Base-by-base conservation (phyloP, 805 yeast species). In the Lipomyces chichibuensis region DNA sequence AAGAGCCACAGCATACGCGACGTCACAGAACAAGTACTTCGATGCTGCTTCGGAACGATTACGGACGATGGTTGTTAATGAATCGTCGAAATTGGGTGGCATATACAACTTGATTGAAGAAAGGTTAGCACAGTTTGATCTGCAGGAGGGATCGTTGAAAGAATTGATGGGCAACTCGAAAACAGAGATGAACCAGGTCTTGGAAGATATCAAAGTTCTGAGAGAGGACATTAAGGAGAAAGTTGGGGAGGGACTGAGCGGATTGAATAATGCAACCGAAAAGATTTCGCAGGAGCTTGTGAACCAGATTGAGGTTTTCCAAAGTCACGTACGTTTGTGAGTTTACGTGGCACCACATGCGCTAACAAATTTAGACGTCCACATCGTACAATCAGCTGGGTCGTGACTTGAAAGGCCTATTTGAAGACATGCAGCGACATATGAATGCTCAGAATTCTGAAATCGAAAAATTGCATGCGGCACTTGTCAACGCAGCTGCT, bases 1-100 rank as follows among this genome's bases (percentile, higher is more conserved):
- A 75, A 87, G n/a, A 80, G 84, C 8, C 72, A 78, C 14, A 69
- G 74, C 1, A 77, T 80, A 53, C 88, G 91, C 88, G 76, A 77
- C 43, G 9, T 37, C 55, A 27, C 72, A 65, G 49, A 39, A 37
- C 35, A 37, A 59, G 17, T 52, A 52, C 33, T 60, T 35, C 33
- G 66, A 63, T 11, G 61, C 55, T 6, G 60, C 65, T 17, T 52
- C 54, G 17, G 67, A 65, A 27, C 62, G 61, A 51, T 37, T 68
- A 32, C 64, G 65, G 7, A 52, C 39, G 13, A 59, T 67, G 65
- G 58, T 69, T 8, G 57, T 60, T 5, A 27, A 53, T 4, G 73
- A 70, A 57, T 64, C 71, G 9, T 27, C 67, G 13, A 63, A 64
- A 35, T 61, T 67, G 13, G 71, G 65, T 8, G 55, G 59, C 53